These are phyloP conservation scores for Aspergillus ruber DNA, from an alignment of 2,329 filamentous ascomycete genomes.

Conservation along the genomic window DNA sequence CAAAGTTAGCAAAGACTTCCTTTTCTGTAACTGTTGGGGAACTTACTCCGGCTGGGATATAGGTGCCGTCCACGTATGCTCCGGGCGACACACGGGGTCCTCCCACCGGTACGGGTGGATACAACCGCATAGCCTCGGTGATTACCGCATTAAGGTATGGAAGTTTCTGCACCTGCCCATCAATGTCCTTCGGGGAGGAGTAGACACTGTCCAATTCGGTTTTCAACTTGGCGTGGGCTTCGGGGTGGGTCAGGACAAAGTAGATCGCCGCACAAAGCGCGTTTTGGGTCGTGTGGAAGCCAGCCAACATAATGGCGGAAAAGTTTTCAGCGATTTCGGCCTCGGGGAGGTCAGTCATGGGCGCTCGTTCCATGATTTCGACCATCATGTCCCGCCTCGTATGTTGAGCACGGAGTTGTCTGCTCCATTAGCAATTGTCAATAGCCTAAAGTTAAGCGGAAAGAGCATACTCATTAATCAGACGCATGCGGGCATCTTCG, in stretches of 20 bases:
- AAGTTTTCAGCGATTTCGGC: conserved; percentile 21
- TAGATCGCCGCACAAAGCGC: conserved; percentile 20
- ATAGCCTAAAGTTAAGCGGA: not conserved
- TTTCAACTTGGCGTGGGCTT: conserved; percentile 11
- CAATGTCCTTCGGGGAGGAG: conserved; percentile 12
- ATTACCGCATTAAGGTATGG: conserved; percentile 25
- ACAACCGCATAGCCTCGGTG: conserved; percentile 25
- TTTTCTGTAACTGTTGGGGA: not conserved
- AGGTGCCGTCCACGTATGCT: conserved; percentile 16
- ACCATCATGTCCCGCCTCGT: conserved; percentile 21
- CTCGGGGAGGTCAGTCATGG: conserved; percentile 10
- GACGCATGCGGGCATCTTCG: conserved; percentile 18
- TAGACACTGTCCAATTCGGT: conserved; percentile 13
- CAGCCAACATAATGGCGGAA: conserved; percentile 22
- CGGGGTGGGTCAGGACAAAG: conserved; percentile 20
- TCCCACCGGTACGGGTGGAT: conserved; percentile 24
- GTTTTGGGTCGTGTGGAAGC: conserved; percentile 21
- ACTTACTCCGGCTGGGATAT: conserved; percentile 19
- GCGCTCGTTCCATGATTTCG: conserved; percentile 18
- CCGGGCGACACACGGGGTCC: conserved; percentile 21
- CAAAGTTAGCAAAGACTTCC: not conserved
- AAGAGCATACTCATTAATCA: conserved; percentile 16
- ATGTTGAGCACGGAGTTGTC: conserved; percentile 16
- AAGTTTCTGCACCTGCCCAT: conserved; percentile 13
- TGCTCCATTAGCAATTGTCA: conserved; percentile 1